These are phyloP conservation scores for Aspergillus melleus DNA, from an alignment of 2,329 filamentous ascomycete species.

Conservation along the genomic window DNA sequence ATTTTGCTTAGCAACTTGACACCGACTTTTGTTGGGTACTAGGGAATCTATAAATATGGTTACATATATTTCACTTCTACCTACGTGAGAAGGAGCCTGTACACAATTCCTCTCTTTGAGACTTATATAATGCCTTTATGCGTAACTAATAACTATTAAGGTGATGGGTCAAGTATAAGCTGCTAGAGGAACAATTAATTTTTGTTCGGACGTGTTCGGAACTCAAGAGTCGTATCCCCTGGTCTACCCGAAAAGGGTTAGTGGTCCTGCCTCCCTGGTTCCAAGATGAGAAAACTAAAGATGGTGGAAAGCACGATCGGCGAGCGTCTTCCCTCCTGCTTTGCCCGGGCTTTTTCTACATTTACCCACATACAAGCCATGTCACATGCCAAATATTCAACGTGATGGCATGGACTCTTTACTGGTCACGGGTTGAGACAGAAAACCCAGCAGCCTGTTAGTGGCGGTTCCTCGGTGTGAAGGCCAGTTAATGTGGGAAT, in stretches of 20 bases:
- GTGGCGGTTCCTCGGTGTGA: not conserved
- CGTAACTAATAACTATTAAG: conserved; percentile 5
- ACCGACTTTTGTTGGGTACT: conserved; percentile 1
- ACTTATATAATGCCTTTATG: conserved; percentile 7
- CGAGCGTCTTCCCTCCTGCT: not conserved
- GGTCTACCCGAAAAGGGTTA: not conserved
- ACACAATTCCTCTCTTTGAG: conserved; percentile 4
- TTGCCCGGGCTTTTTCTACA: not conserved
- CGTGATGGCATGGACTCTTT: not conserved
- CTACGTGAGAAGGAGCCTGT: not conserved
- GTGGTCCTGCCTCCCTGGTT: not conserved
- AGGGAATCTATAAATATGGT: conserved; percentile 4
- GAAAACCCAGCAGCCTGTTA: not conserved
- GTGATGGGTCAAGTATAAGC: conserved; percentile 8
- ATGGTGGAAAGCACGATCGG: not conserved
- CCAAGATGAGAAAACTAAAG: not conserved
- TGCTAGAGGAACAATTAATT: conserved; percentile 4
- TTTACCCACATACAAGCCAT: not conserved
- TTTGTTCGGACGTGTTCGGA: not conserved
- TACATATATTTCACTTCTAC: not conserved
- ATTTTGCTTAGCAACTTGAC: conserved; percentile 5
- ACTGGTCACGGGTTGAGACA: not conserved
- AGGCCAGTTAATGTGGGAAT: not conserved
- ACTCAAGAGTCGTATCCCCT: not conserved
- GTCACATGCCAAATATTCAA: not conserved